phyloP scores from a whole-genome alignment of 768 basidiomycete genomes.

The Xerocomus brunneocitrinus region DNA sequence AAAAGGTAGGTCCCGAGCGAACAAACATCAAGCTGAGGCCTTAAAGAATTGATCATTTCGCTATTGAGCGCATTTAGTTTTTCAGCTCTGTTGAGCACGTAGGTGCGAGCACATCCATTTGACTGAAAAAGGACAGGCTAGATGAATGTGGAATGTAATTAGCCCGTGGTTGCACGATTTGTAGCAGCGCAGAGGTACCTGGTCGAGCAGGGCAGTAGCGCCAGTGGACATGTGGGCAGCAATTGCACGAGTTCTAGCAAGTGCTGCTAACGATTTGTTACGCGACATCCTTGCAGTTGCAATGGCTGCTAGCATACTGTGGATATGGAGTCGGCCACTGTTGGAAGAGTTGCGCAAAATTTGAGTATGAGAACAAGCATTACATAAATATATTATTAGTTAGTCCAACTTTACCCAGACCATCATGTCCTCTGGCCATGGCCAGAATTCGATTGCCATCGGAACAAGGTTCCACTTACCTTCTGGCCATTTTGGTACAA shows the following conservation, averaged over 20 bases:
- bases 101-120: constrained; percentile 57
- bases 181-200: constrained; percentile 13
- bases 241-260: constrained; percentile 30
- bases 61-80: constrained; percentile 82
- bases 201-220: constrained; percentile 15
- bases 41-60: constrained; percentile 69
- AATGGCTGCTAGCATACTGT: constrained; percentile 27
- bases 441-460: constrained; percentile 23
- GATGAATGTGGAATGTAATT: constrained; percentile 17
- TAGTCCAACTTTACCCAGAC: too few species aligned
- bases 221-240: constrained; percentile 34
- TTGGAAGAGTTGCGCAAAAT: background rate
- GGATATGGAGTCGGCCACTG: background rate
- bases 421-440: constrained; percentile 6
- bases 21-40: constrained; percentile 71
- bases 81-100: constrained; percentile 71
- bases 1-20: background rate
- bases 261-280: constrained; percentile 23
- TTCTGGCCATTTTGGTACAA: constrained; percentile 56
- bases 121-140: constrained; percentile 66
- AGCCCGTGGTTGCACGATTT: background rate
- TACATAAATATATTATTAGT: constrained; percentile 11
- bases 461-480: constrained; percentile 53
- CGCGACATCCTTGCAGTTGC: constrained; percentile 28
- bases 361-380: constrained; percentile 5